A percentile compares a stretch with the other conserved stretches of the same genome.
Conservation (phyloP, 257 asterid species). For the Fraxinus excelsior region DNA sequence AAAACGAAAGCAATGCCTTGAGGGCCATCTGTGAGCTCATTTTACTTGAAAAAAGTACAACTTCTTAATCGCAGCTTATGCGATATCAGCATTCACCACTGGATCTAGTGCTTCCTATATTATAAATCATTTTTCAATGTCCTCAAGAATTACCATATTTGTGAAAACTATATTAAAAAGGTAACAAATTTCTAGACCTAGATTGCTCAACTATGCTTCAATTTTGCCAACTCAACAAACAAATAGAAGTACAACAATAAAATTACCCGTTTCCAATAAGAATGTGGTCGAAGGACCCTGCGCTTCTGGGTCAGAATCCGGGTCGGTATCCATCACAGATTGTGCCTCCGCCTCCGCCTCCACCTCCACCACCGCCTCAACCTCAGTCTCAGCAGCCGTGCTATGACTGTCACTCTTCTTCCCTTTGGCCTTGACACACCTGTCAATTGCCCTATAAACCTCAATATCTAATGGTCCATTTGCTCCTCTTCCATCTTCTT, state of each 20-base stretch:
- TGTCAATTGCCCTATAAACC: conserved; percentile 54
- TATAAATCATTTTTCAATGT: neutral
- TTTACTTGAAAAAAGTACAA: neutral
- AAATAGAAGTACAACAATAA: neutral
- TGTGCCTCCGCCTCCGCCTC: conserved; percentile 31
- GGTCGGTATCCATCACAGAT: conserved; percentile 53
- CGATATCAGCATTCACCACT: neutral
- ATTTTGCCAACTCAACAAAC: neutral
- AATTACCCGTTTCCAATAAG: conserved; percentile 48
- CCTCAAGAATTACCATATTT: conserved; percentile 1
- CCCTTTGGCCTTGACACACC: conserved; percentile 34
- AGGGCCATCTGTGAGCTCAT: neutral
- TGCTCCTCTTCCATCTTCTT: conserved; percentile 28
- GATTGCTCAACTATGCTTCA: neutral
- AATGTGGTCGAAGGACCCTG: conserved; percentile 37
- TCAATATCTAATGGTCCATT: conserved; percentile 47
- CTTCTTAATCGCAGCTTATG: neutral
- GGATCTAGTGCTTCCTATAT: neutral
- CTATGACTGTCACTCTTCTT: conserved; percentile 24
- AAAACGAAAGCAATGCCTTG: neutral
- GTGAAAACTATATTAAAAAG: neutral
- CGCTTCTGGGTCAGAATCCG: conserved; percentile 65
- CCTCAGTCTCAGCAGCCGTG: conserved; percentile 17
- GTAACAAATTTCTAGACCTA: neutral
- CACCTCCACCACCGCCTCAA: conserved; percentile 20